Evolutionary conservation across 352 stramenopile genomes (phyloP).

Genomic region (Globisporangium parvum): DNA sequence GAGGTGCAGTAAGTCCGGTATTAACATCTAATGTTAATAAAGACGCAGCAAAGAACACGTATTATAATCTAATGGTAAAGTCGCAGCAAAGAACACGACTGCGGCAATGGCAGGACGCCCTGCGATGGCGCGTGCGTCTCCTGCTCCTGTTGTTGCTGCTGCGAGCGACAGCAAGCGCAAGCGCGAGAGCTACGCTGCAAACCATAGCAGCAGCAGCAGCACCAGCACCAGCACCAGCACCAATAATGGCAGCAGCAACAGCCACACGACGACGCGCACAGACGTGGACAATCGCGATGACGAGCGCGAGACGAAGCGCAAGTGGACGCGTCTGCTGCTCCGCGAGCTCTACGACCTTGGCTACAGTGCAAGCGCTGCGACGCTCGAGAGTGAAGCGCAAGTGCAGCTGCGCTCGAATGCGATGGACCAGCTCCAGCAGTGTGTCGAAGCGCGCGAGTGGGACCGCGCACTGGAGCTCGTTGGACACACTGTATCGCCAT

Average conservation of each 20-base stretch:
- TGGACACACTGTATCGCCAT: background rate
- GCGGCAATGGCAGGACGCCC: background rate
- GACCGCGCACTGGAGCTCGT: constrained; percentile 48
- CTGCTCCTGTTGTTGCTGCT: background rate
- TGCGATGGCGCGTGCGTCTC: background rate
- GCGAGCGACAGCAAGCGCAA: constrained; percentile 27
- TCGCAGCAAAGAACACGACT: too few species aligned
- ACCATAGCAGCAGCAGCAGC: background rate
- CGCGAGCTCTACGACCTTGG: constrained; percentile 75
- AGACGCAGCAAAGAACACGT: too few species aligned
- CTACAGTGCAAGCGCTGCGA: constrained; percentile 27
- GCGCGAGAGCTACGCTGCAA: constrained; percentile 2
- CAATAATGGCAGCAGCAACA: background rate
- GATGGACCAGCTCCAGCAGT: constrained; percentile 46
- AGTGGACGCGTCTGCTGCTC: constrained; percentile 67
- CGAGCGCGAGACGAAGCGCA: constrained; percentile 20
- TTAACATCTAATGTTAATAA: too few species aligned
- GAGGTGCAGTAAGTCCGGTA: too few species aligned
- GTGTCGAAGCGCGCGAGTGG: constrained; percentile 38
- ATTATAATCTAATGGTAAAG: too few species aligned
- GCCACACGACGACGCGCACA: background rate
- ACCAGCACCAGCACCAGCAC: background rate
- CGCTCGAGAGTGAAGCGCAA: constrained; percentile 50
- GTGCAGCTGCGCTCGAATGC: constrained; percentile 46
- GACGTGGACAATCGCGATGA: background rate